These are phyloP conservation scores for Fomes fomentarius DNA, from an alignment of 1,284 basidiomycete genomes.

Conservation along the genomic window DNA sequence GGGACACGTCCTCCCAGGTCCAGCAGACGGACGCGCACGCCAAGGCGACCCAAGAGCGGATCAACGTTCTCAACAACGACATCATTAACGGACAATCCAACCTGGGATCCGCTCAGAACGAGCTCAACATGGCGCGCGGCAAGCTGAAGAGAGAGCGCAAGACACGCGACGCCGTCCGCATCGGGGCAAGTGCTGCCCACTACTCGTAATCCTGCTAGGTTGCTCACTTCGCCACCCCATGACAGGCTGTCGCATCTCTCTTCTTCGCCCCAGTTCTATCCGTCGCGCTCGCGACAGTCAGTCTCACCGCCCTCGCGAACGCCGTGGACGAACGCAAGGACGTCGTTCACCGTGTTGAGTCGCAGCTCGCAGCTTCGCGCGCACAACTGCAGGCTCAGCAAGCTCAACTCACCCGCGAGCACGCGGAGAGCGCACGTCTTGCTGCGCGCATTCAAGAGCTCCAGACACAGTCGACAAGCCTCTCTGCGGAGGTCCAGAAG, in stretches of 20 bases:
- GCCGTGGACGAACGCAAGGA: not conserved
- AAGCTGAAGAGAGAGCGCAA: not conserved
- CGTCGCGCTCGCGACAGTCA: not conserved
- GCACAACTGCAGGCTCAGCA: slow-evolving; percentile 1
- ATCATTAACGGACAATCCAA: not conserved
- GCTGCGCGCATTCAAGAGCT: not conserved
- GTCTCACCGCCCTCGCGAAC: not conserved
- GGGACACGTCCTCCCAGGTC: not conserved
- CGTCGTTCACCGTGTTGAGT: not conserved
- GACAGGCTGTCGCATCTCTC: not conserved
- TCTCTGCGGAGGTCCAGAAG: not conserved
- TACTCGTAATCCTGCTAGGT: no score
- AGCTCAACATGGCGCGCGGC: not conserved
- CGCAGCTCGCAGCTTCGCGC: slow-evolving; percentile 4
- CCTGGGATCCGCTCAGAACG: not conserved
- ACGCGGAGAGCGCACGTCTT: not conserved
- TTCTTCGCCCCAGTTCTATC: slow-evolving; percentile 5
- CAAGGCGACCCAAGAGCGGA: not conserved
- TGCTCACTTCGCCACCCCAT: no score
- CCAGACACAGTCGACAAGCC: not conserved
- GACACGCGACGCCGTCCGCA: not conserved
- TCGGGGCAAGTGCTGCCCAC: not conserved
- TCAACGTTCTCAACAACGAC: not conserved
- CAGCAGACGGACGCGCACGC: not conserved
- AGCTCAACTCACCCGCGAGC: slow-evolving; percentile 1